Evolutionary conservation across 2,329 filamentous ascomycete genomes (phyloP).

Genomic region (Hymenotorrendiella dingleyae): DNA sequence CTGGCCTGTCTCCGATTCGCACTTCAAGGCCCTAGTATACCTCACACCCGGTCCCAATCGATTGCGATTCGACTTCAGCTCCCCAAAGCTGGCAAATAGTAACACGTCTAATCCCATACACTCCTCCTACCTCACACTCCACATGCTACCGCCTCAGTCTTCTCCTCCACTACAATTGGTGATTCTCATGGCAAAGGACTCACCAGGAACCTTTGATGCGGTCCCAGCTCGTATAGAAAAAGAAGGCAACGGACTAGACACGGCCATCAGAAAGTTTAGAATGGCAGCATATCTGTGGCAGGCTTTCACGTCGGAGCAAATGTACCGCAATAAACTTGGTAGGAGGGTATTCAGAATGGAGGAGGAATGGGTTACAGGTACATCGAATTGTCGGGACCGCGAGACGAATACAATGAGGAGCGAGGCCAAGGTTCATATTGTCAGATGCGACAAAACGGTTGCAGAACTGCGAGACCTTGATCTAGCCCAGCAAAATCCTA

Average conservation of each 20-base stretch:
- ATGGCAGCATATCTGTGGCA: conserved; percentile 98
- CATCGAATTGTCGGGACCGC: conserved; percentile 69
- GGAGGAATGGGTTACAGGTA: conserved; percentile 88
- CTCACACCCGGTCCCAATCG: conserved; percentile 88
- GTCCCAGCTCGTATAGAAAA: conserved; percentile 66
- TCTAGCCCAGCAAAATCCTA: conserved; percentile 68
- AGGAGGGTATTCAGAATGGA: conserved; percentile 85
- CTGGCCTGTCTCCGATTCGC: conserved; percentile 84
- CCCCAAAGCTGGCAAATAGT: conserved; percentile 69
- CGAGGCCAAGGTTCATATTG: conserved; percentile 83
- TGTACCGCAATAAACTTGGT: conserved; percentile 83
- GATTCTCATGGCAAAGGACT: conserved; percentile 83
- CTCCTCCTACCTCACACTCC: conserved; percentile 72
- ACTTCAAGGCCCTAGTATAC: conserved; percentile 88
- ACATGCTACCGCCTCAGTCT: conserved; percentile 75
- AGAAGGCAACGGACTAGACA: conserved; percentile 77
- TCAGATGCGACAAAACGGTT: conserved; percentile 77
- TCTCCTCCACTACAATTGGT: conserved; percentile 83
- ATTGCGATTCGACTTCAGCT: conserved; percentile 81
- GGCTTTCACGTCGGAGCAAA: conserved; percentile 93
- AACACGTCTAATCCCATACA: conserved; percentile 64
- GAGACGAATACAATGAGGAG: conserved; percentile 72
- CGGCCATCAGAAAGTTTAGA: conserved; percentile 81
- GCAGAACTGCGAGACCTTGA: conserved; percentile 76
- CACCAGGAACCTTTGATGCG: conserved; percentile 77